Base-by-base conservation (phyloP, 768 basidiomycete species). In the Hygrocybe coccinea region DNA sequence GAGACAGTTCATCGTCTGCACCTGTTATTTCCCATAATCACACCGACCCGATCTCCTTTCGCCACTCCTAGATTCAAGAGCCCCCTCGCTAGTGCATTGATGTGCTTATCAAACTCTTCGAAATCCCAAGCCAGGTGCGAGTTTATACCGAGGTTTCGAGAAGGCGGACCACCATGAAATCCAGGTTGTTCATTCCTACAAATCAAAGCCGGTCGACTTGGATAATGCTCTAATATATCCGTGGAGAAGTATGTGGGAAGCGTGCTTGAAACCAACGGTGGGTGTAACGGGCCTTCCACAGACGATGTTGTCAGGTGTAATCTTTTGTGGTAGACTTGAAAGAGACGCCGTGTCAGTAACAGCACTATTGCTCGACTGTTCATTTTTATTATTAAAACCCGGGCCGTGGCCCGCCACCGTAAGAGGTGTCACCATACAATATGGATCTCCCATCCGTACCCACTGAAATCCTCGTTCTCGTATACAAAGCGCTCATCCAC, bases 11-110 rank as follows among this genome's bases (percentile, higher is more conserved):
- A 39, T 22, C 24, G 2, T 51, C 59, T 72, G 35, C 59, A 88
- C 90, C 90, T 92, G 56, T 81, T 87, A 58, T 91, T 93, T 4
- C 89, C 90, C 89, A 92, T 89, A 37, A 91, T 69, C 6, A 90
- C 86, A 1, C 79, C 91, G 19, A 92, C 83, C 7, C 90, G 75
- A 60, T 91, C 88, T 0, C 91, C 90, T 64, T 80, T 86, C 65
- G 73, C 71, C 3, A 93, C 83, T 14, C 89, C 89, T 71, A 91
- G 70, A 1, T 68, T 69, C 12, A 90, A 56, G 17, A 93, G 73
- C 0, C 90, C 91, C 47, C 87, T 73, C 1, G 90, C 83, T 5
- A 89, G 75, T 3, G 88, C 84, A 41, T 76, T 70, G 39, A 88
- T 81, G 60, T 88, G 83, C 39, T 70, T 62, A 60, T 86, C 77